These are phyloP conservation scores for Isabelozyma pseudorhagii DNA, from an alignment of 805 yeast species.

Conservation along the genomic window DNA sequence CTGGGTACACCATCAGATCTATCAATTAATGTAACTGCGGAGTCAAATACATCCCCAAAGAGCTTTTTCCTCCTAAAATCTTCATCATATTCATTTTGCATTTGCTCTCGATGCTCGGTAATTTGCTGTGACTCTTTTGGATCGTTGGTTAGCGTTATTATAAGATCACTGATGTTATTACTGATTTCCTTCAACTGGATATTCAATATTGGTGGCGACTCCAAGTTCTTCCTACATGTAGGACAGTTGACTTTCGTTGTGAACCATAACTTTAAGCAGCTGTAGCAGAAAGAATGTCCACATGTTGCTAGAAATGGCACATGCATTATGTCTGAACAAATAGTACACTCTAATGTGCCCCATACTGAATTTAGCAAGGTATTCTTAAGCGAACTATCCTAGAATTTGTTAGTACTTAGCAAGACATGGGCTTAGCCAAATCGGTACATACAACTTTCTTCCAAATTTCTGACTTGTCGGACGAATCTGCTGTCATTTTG, in stretches of 20 bases:
- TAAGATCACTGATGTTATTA: constrained; percentile 32
- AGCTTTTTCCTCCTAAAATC: constrained; percentile 38
- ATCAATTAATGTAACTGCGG: constrained; percentile 54
- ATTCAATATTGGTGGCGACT: constrained; percentile 51
- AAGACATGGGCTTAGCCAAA: too few relatives aligned
- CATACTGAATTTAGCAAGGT: constrained; percentile 24
- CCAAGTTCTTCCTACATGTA: constrained; percentile 53
- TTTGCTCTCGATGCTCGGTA: constrained; percentile 20
- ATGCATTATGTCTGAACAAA: constrained; percentile 69
- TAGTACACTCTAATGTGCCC: constrained; percentile 48
- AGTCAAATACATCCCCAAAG: constrained; percentile 50
- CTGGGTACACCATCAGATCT: constrained; percentile 69
- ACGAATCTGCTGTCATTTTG: not conserved
- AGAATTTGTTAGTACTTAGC: constrained; percentile 8
- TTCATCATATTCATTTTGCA: constrained; percentile 30
- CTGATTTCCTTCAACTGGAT: constrained; percentile 48
- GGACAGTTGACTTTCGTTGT: constrained; percentile 61
- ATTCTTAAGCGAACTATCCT: constrained; percentile 18
- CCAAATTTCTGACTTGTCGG: not conserved
- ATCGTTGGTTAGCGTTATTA: constrained; percentile 29
- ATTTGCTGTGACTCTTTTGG: constrained; percentile 20
- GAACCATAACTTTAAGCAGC: constrained; percentile 62
- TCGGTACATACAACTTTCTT: not conserved
- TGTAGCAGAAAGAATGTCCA: constrained; percentile 76
- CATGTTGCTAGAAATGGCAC: constrained; percentile 62